Percentiles rank a stretch among this genome's conserved stretches.
phyloP scores from a whole-genome alignment of 2,329 filamentous ascomycete genomes.

The Venturia aucupariae region DNA sequence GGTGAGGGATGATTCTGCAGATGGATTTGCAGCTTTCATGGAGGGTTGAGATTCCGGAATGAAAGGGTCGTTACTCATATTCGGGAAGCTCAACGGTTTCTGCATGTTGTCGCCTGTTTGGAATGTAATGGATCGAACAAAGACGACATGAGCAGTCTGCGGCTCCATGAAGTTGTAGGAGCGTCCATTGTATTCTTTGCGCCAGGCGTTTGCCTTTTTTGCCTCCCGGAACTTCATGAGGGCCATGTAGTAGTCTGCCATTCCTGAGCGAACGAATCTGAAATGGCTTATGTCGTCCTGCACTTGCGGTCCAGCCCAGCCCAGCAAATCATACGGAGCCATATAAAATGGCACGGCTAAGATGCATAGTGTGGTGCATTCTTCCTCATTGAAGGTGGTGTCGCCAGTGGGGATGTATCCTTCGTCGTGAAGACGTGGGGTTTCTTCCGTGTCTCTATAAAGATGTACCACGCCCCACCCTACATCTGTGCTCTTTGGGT shows the following conservation, averaged over 20 bases:
- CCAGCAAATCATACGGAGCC: slow-evolving; percentile 80
- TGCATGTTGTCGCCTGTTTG: slow-evolving; percentile 47
- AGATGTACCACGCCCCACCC: slow-evolving; percentile 92
- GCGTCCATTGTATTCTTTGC: slow-evolving; percentile 81
- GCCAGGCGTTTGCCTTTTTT: slow-evolving; percentile 68
- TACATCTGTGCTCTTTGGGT: slow-evolving; percentile 62
- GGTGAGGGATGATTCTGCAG: slow-evolving; percentile 35
- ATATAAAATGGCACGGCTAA: slow-evolving; percentile 92
- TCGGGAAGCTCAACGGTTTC: slow-evolving; percentile 45
- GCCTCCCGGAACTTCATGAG: slow-evolving; percentile 84
- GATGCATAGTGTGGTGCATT: slow-evolving; percentile 84
- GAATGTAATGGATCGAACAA: slow-evolving; percentile 86
- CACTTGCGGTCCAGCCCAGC: slow-evolving; percentile 83
- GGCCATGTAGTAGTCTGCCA: slow-evolving; percentile 87
- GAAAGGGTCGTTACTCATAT: slow-evolving; percentile 55
- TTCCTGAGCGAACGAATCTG: slow-evolving; percentile 81
- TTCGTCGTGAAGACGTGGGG: slow-evolving; percentile 49
- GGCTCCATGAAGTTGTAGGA: slow-evolving; percentile 91
- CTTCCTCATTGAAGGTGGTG: slow-evolving; percentile 39
- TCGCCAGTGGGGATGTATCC: slow-evolving; percentile 2
- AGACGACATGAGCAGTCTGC: slow-evolving; percentile 90
- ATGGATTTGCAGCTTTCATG: slow-evolving; percentile 20
- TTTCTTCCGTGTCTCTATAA: slow-evolving; percentile 77
- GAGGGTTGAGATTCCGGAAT: slow-evolving; percentile 28
- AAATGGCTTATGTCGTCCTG: slow-evolving; percentile 85